Conservation (phyloP, 768 basidiomycete genomes). For the Pleurotus platypus region DNA sequence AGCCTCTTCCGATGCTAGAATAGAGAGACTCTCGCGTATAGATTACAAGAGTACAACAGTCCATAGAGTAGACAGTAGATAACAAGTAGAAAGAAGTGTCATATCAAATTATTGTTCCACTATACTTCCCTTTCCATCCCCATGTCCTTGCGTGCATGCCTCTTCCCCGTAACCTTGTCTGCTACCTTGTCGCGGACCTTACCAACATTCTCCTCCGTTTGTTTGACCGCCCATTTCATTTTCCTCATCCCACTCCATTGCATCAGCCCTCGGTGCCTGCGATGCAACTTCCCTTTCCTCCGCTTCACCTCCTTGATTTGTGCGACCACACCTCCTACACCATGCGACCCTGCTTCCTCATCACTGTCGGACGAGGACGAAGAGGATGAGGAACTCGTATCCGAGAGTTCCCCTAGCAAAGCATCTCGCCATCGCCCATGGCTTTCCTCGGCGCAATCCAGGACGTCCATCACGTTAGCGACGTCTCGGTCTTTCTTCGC, state of each 20-base stretch:
- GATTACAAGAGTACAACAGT: not conserved
- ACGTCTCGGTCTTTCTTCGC: constrained; percentile 31
- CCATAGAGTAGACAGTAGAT: not conserved
- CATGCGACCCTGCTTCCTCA: constrained; percentile 13
- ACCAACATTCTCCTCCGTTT: constrained; percentile 39
- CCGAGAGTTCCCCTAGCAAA: constrained; percentile 17
- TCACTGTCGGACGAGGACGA: constrained; percentile 19
- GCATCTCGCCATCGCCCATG: constrained; percentile 23
- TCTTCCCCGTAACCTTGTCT: constrained; percentile 20
- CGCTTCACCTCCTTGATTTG: constrained; percentile 39
- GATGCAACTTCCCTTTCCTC: constrained; percentile 40
- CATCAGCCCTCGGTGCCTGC: constrained; percentile 61
- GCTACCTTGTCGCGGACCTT: constrained; percentile 38
- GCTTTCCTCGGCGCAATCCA: constrained; percentile 37
- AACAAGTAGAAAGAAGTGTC: not conserved
- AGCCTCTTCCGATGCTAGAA: not conserved
- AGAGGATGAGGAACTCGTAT: constrained; percentile 4
- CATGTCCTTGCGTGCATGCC: constrained; percentile 28
- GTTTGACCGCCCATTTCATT: constrained; percentile 51
- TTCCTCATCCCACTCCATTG: constrained; percentile 56
- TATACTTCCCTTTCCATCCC: constrained; percentile 38
- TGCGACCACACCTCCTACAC: constrained; percentile 19
- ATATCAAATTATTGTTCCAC: constrained; percentile 3
- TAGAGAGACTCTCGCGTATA: not conserved
- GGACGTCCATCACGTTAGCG: constrained; percentile 37